Percentiles rank a stretch among this genome's conserved stretches.
Evolutionary conservation across 805 yeast genomes (phyloP).

Genomic region (Wickerhamiella allomyrinae): DNA sequence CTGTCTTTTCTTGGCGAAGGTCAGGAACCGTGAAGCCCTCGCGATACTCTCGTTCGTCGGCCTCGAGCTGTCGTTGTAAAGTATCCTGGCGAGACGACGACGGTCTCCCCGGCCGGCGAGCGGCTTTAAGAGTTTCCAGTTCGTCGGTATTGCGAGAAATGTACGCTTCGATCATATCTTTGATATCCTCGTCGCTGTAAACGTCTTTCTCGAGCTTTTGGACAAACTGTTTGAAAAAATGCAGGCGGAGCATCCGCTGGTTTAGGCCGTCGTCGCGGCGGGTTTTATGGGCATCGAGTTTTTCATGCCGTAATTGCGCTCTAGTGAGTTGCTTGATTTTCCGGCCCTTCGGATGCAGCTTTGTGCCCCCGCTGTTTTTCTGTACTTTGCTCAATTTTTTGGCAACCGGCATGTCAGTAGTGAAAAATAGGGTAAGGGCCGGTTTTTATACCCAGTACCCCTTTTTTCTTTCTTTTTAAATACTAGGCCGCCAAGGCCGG

Average conservation of each 20-base stretch:
- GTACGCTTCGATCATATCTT: constrained; percentile 41
- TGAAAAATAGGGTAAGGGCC: too few relatives aligned
- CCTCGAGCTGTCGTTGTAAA: constrained; percentile 45
- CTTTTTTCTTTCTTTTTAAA: too few relatives aligned
- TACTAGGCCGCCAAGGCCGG: too few relatives aligned
- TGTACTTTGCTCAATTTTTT: constrained; percentile 53
- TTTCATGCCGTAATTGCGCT: constrained; percentile 75
- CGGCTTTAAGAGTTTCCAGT: constrained; percentile 40
- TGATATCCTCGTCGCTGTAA: constrained; percentile 46
- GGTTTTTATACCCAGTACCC: too few relatives aligned
- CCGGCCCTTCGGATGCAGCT: constrained; percentile 72
- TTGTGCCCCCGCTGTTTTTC: constrained; percentile 39
- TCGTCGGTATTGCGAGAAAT: constrained; percentile 65
- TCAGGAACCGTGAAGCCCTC: constrained; percentile 67
- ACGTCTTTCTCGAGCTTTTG: constrained; percentile 16
- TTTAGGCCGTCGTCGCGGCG: constrained; percentile 37
- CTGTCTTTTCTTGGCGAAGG: constrained; percentile 44
- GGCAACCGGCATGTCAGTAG: constrained; percentile 49
- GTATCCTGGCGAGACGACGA: constrained; percentile 53
- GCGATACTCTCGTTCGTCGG: constrained; percentile 46
- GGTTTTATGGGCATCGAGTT: constrained; percentile 45
- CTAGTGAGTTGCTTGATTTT: constrained; percentile 71
- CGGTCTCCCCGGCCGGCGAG: constrained; percentile 83
- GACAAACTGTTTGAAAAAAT: constrained; percentile 9
- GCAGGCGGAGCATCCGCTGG: constrained; percentile 14